Evolutionary conservation across 495 filamentous ascomycete genomes (phyloP).

Genomic region (Penicillium canariense): DNA sequence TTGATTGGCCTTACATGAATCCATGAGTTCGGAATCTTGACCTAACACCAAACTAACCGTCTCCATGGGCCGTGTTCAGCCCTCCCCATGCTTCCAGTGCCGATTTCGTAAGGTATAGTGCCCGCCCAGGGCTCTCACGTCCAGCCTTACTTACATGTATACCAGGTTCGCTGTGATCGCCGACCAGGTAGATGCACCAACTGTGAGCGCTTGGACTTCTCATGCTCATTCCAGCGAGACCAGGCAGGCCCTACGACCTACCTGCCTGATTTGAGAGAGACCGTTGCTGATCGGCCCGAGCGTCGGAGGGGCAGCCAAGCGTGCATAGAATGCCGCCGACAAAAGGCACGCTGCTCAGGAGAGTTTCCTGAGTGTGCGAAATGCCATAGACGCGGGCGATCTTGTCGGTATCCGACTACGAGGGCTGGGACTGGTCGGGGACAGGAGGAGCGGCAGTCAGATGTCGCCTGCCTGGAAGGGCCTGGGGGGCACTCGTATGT

Average conservation of each 20-base stretch:
- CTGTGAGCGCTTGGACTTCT: constrained; percentile 16
- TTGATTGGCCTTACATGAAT: background rate
- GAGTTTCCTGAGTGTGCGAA: constrained; percentile 10
- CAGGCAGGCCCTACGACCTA: background rate
- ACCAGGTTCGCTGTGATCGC: constrained; percentile 21
- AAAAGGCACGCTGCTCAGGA: constrained; percentile 18
- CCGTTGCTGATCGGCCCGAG: background rate
- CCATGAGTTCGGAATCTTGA: background rate
- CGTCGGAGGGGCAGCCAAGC: constrained; percentile 12
- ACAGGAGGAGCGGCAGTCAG: background rate
- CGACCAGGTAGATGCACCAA: constrained; percentile 7
- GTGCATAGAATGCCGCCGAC: constrained; percentile 14
- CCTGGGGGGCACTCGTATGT: background rate
- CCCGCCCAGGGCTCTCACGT: background rate
- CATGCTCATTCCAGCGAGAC: constrained; percentile 12
- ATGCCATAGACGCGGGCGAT: constrained; percentile 1
- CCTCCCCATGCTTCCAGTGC: constrained; percentile 16
- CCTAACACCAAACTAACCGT: background rate
- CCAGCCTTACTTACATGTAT: background rate
- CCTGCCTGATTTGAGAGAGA: background rate
- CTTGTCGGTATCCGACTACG: constrained; percentile 5
- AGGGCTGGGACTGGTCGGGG: background rate
- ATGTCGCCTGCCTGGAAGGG: too few species aligned
- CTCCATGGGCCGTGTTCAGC: constrained; percentile 12
- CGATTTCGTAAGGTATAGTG: constrained; percentile 17